Percentiles rank a stretch among this genome's conserved stretches.
Evolutionary conservation across 1,139 yeast genomes (phyloP).

Genomic region (Geotrichum fermentans): DNA sequence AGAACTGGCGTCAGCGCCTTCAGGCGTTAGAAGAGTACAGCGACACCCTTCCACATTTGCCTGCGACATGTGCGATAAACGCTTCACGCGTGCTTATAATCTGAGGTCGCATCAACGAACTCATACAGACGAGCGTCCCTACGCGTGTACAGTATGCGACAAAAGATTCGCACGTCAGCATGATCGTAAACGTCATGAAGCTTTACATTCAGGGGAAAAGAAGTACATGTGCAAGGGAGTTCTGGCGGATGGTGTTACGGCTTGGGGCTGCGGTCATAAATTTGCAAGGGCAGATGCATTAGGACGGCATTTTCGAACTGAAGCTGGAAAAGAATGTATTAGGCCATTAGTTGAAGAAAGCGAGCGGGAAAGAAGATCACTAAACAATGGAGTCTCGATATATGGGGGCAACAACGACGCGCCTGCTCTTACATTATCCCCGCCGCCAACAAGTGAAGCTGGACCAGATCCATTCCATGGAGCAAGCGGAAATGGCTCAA

Average conservation of each 20-base stretch:
- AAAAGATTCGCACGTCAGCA: conserved; percentile 96
- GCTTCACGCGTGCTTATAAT: conserved; percentile 89
- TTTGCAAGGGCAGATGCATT: conserved; percentile 96
- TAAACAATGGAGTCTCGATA: conserved; percentile 16
- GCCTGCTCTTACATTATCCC: conserved; percentile 26
- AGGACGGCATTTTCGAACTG: conserved; percentile 90
- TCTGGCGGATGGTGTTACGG: conserved; percentile 52
- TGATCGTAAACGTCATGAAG: conserved; percentile 90
- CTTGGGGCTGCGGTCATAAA: conserved; percentile 89
- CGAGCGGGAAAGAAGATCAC: conserved; percentile 32
- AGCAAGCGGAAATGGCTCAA: background rate
- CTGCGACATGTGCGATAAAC: conserved; percentile 78
- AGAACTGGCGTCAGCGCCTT: conserved; percentile 35
- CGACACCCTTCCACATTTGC: conserved; percentile 80
- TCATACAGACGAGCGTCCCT: conserved; percentile 93
- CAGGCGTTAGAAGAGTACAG: conserved; percentile 51
- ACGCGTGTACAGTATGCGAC: conserved; percentile 77
- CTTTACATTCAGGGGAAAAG: conserved; percentile 86
- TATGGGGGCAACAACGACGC: conserved; percentile 26
- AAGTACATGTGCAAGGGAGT: conserved; percentile 77
- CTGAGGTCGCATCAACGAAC: conserved; percentile 86
- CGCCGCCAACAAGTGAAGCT: conserved; percentile 25
- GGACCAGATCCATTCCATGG: conserved; percentile 15
- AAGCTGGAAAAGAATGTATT: conserved; percentile 86
- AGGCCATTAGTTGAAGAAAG: conserved; percentile 69